Percentiles rank a stretch among this genome's conserved stretches.
These are phyloP conservation scores for Prunus mira DNA, from an alignment of 306 rosid genomes.

Conservation along the genomic window DNA sequence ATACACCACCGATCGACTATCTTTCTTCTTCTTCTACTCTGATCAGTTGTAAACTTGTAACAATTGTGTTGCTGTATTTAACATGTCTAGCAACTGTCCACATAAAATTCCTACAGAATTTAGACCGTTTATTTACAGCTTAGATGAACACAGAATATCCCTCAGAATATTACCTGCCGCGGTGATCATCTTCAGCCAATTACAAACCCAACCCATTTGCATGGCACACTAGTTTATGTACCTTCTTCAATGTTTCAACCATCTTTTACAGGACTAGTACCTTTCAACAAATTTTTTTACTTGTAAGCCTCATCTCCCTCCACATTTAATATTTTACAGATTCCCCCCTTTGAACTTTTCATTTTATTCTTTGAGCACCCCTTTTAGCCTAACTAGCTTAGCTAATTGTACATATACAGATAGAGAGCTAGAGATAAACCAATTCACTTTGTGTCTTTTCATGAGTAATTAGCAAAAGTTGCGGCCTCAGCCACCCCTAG, in stretches of 20 bases:
- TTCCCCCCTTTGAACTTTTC: not conserved
- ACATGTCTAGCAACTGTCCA: conserved; percentile 7
- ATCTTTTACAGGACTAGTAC: not conserved
- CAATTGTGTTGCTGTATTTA: not conserved
- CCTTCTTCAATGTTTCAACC: not conserved
- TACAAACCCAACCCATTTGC: not conserved
- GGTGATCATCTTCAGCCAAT: not conserved
- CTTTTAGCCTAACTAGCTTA: not conserved
- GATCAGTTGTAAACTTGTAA: not conserved
- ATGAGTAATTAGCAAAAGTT: too few relatives aligned
- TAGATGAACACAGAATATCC: conserved; percentile 2
- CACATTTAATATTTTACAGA: not conserved
- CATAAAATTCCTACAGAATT: conserved; percentile 18
- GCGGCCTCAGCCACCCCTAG: too few relatives aligned
- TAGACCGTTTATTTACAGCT: not conserved
- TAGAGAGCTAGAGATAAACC: not conserved
- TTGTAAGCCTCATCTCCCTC: not conserved
- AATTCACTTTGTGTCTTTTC: too few relatives aligned
- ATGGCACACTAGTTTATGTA: conserved; percentile 31
- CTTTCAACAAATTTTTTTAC: not conserved
- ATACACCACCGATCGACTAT: not conserved
- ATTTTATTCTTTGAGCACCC: not conserved
- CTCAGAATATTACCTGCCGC: not conserved
- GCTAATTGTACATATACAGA: not conserved
- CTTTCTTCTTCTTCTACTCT: not conserved